phyloP scores from a whole-genome alignment of 2,329 filamentous ascomycete genomes.

The Lecanicillium sp. region DNA sequence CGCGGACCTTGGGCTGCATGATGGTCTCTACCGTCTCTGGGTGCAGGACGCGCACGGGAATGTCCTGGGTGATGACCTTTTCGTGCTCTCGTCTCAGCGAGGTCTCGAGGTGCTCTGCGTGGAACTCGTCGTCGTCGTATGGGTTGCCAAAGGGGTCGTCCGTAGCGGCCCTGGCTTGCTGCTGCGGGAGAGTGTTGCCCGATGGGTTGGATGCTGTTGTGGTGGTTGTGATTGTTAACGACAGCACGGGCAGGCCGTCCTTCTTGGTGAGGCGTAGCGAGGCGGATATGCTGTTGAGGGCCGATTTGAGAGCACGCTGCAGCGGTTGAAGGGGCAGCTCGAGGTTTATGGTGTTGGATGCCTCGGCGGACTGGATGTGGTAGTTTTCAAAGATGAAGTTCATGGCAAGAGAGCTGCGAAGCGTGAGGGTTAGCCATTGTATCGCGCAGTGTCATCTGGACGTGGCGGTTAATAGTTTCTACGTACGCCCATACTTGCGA shows the following conservation, averaged over 20 bases:
- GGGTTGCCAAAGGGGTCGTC: slow-evolving; percentile 29
- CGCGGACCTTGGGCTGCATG: slow-evolving; percentile 82
- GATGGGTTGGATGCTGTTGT: slow-evolving; percentile 39
- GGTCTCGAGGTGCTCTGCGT: slow-evolving; percentile 45
- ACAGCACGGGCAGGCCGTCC: slow-evolving; percentile 76
- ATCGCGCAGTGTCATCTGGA: not conserved
- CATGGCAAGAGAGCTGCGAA: slow-evolving; percentile 47
- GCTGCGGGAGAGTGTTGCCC: slow-evolving; percentile 11
- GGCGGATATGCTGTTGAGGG: slow-evolving; percentile 71
- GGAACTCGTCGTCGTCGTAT: slow-evolving; percentile 37
- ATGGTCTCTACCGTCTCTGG: slow-evolving; percentile 82
- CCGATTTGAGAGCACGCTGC: slow-evolving; percentile 86
- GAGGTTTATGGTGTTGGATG: slow-evolving; percentile 86
- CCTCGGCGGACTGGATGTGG: slow-evolving; percentile 75
- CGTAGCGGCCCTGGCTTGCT: slow-evolving; percentile 12
- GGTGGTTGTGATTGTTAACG: slow-evolving; percentile 79
- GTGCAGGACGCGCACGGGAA: slow-evolving; percentile 86
- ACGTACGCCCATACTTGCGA: slow-evolving; percentile 93
- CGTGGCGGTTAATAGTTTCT: not conserved
- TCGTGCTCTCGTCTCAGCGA: slow-evolving; percentile 65
- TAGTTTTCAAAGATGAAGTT: slow-evolving; percentile 86
- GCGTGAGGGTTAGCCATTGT: not conserved
- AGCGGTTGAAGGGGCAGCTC: slow-evolving; percentile 86
- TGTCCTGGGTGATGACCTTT: slow-evolving; percentile 89
- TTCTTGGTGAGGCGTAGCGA: slow-evolving; percentile 90